These are phyloP conservation scores for Candida sp. DNA, from an alignment of 1,139 yeast species.

Conservation along the genomic window DNA sequence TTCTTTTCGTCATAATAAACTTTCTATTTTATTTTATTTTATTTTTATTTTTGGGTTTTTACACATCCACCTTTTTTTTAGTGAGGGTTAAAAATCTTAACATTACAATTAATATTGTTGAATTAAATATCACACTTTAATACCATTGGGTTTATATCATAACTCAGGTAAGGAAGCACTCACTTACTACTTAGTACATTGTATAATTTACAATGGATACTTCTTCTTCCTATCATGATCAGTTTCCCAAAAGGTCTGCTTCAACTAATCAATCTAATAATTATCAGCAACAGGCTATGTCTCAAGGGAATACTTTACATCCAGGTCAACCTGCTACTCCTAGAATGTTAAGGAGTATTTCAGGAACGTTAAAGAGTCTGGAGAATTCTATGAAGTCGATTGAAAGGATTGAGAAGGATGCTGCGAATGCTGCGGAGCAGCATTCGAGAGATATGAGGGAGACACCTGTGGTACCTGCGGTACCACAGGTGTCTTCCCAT, in stretches of 20 bases:
- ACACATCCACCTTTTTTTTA: too few relatives aligned
- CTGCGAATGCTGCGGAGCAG: neutral
- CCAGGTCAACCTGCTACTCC: slow-evolving; percentile 63
- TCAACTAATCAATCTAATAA: neutral
- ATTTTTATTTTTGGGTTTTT: too few relatives aligned
- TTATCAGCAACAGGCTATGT: slow-evolving; percentile 2
- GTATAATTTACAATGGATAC: neutral
- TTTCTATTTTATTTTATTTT: too few relatives aligned
- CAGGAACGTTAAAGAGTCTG: slow-evolving; percentile 28
- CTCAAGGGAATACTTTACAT: neutral
- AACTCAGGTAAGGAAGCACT: neutral
- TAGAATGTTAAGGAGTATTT: slow-evolving; percentile 66
- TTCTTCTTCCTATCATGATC: neutral
- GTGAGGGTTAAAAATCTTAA: neutral
- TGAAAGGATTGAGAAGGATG: neutral
- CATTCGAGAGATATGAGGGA: too few relatives aligned
- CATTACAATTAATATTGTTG: too few relatives aligned
- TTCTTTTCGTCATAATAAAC: too few relatives aligned
- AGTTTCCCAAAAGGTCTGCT: neutral
- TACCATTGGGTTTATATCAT: too few relatives aligned
- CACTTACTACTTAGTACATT: neutral
- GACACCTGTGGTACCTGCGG: too few relatives aligned
- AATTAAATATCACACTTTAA: too few relatives aligned
- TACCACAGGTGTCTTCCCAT: neutral
- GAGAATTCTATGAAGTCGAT: slow-evolving; percentile 1